Percentiles rank a stretch among this genome's conserved stretches.
phyloP scores from a whole-genome alignment of 2,329 filamentous ascomycete species.

The Fusarium domesticum region DNA sequence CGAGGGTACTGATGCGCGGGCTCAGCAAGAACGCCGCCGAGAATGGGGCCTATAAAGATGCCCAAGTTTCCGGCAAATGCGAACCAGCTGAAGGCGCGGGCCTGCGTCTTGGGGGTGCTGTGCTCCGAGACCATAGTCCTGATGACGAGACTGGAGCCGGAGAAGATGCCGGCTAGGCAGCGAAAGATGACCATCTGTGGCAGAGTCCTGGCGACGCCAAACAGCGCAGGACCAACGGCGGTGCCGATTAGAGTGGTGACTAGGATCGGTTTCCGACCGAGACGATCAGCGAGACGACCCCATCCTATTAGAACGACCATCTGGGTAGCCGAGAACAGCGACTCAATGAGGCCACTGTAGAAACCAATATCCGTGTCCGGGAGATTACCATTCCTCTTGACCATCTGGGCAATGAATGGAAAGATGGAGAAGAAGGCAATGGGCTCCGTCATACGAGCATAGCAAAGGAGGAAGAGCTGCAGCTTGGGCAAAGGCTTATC shows the following conservation, averaged over 20 bases:
- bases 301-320: constrained; percentile 76
- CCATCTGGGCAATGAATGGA: constrained; percentile 77
- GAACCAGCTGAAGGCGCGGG: constrained; percentile 71
- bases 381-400: constrained; percentile 61
- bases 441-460: constrained; percentile 68
- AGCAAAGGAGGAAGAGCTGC: constrained; percentile 74
- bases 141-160: constrained; percentile 70
- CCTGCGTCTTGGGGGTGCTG: constrained; percentile 67
- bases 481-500: constrained; percentile 37
- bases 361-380: constrained; percentile 69
- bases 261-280: constrained; percentile 71
- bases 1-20: constrained; percentile 62
- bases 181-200: constrained; percentile 73
- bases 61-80: constrained; percentile 73
- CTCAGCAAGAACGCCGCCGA: constrained; percentile 67
- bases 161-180: constrained; percentile 69
- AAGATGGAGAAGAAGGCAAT: constrained; percentile 83
- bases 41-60: constrained; percentile 66
- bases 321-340: constrained; percentile 70
- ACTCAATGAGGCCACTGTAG: constrained; percentile 73
- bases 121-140: constrained; percentile 75
- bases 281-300: constrained; percentile 59
- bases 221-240: constrained; percentile 57
- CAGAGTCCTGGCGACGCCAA: constrained; percentile 65
- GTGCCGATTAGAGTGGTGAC: constrained; percentile 65